These are phyloP conservation scores for Ogataea ganodermae DNA, from an alignment of 805 yeast genomes.

Conservation along the genomic window DNA sequence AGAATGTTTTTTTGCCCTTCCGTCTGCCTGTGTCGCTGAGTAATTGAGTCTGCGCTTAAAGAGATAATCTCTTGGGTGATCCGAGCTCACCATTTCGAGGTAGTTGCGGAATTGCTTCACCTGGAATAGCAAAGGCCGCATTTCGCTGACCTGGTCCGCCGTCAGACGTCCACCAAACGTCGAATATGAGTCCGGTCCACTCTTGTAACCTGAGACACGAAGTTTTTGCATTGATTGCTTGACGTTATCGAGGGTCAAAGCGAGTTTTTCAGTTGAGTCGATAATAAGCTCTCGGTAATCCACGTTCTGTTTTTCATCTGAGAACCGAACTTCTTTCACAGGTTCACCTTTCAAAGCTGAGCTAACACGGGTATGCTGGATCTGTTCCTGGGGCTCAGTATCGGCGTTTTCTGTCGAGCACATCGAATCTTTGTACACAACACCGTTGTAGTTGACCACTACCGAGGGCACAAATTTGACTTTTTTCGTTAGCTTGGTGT, in stretches of 20 bases:
- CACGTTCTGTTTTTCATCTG: constrained; percentile 19
- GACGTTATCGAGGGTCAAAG: constrained; percentile 10
- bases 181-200: constrained; percentile 10
- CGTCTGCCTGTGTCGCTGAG: constrained; percentile 8
- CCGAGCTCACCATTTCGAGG: constrained; percentile 34
- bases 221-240: constrained; percentile 32
- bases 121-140: constrained; percentile 39
- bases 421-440: constrained; percentile 38
- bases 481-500: constrained; percentile 27
- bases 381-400: constrained; percentile 16
- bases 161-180: constrained; percentile 19
- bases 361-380: constrained; percentile 6
- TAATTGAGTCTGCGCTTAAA: constrained; percentile 32
- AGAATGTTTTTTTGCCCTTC: constrained; percentile 8
- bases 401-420: constrained; percentile 26
- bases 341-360: constrained; percentile 3
- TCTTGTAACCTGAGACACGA: constrained; percentile 30
- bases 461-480: constrained; percentile 41
- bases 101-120: constrained; percentile 35
- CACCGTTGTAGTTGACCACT: constrained; percentile 43
- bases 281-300: constrained; percentile 16
- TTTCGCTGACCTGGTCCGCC: constrained; percentile 31
- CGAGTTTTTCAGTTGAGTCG: constrained; percentile 13
- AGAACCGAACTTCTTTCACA: constrained; percentile 28
- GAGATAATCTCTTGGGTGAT: constrained; percentile 37